phyloP scores from a whole-genome alignment of 1,139 yeast species.

The Geotrichum armillariae region DNA sequence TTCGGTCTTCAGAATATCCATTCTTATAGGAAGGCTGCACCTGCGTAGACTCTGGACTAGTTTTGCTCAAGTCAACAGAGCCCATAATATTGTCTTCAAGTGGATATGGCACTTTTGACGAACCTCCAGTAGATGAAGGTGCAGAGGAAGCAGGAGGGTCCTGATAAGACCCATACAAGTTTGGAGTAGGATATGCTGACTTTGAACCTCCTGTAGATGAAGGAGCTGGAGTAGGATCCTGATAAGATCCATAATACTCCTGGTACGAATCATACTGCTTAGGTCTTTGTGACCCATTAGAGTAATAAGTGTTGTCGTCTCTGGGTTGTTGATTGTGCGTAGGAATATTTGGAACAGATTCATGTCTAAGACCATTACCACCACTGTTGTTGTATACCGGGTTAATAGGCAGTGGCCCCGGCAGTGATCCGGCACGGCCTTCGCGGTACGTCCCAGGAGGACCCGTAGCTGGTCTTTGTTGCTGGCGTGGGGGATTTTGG shows the following conservation, averaged over 20 bases:
- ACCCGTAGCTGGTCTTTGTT: not conserved
- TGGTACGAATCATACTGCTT: conserved; percentile 8
- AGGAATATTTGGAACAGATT: conserved; percentile 15
- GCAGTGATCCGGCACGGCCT: conserved; percentile 21
- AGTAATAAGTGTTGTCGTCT: conserved; percentile 1
- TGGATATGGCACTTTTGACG: conserved; percentile 22
- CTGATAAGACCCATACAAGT: not conserved
- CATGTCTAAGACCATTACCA: conserved; percentile 9
- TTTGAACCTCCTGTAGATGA: conserved; percentile 15
- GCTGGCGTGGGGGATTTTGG: not conserved
- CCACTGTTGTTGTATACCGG: conserved; percentile 2
- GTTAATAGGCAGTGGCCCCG: conserved; percentile 13
- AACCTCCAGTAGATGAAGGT: conserved; percentile 12
- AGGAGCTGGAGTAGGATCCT: conserved; percentile 9
- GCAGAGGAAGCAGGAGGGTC: conserved; percentile 11
- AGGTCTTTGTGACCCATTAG: conserved; percentile 1
- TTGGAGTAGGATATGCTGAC: conserved; percentile 23
- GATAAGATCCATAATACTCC: not conserved
- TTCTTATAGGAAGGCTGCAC: conserved; percentile 8
- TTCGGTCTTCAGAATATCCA: conserved; percentile 1
- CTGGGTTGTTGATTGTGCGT: not conserved
- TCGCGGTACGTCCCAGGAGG: not conserved
- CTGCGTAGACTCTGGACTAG: conserved; percentile 26
- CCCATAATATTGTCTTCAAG: conserved; percentile 22
- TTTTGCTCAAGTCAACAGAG: conserved; percentile 11